phyloP scores from a whole-genome alignment of 225 moss, liverwort and hornwort species.

The Bryoerythrophyllum caledonicum region DNA sequence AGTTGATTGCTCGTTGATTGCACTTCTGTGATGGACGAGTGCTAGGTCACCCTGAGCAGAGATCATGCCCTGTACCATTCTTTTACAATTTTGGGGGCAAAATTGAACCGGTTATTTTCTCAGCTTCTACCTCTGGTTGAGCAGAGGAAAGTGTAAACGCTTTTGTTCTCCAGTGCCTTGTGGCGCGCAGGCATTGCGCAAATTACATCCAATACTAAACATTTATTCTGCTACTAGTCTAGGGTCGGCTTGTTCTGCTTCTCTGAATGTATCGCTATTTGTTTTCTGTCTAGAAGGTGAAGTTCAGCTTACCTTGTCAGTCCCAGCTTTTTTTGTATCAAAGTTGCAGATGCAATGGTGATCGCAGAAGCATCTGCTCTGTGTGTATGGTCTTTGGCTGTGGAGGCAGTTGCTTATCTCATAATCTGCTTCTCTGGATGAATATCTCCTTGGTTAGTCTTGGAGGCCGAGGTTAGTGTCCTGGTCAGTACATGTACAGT shows the following conservation, averaged over 20 bases:
- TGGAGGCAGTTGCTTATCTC: too few relatives aligned
- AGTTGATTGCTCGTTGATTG: not conserved
- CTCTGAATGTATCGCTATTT: too few relatives aligned
- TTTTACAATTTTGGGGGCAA: slow-evolving; percentile 40
- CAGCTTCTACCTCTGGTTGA: slow-evolving; percentile 35
- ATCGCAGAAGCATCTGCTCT: too few relatives aligned
- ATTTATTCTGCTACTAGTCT: not conserved
- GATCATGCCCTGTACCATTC: slow-evolving; percentile 41
- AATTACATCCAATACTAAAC: slow-evolving; percentile 17
- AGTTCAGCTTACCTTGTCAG: too few relatives aligned
- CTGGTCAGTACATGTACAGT: not conserved
- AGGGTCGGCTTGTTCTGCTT: not conserved
- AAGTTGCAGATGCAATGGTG: too few relatives aligned
- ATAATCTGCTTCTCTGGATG: not conserved
- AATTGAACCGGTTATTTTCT: slow-evolving; percentile 13
- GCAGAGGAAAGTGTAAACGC: slow-evolving; percentile 22
- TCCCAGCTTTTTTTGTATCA: too few relatives aligned
- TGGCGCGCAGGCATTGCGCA: slow-evolving; percentile 18
- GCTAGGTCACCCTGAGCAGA: slow-evolving; percentile 9
- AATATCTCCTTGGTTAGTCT: not conserved
- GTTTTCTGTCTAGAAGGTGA: too few relatives aligned
- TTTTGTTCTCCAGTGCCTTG: slow-evolving; percentile 26
- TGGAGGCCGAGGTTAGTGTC: slow-evolving; percentile 10
- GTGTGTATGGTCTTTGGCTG: too few relatives aligned
- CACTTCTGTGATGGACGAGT: slow-evolving; percentile 19